Percentiles rank a stretch among this genome's conserved stretches.
Evolutionary conservation across 2,329 filamentous ascomycete genomes (phyloP).

Genomic region (Arthrobotrys sphaeroides): DNA sequence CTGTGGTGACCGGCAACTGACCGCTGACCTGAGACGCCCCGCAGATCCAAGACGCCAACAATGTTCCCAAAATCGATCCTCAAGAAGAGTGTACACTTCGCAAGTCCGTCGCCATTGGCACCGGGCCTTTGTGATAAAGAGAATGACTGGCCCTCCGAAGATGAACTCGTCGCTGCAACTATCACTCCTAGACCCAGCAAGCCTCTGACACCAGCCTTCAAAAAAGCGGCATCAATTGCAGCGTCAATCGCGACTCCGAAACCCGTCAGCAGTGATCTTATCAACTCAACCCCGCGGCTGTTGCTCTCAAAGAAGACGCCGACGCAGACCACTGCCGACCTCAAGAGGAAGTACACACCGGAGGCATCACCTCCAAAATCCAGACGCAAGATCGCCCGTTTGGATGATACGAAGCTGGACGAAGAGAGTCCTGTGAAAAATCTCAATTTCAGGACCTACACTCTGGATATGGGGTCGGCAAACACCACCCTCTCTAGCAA

Average conservation of each 20-base stretch:
- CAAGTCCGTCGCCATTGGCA: neutral
- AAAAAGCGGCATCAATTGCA: neutral
- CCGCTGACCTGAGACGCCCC: neutral
- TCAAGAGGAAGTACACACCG: constrained; percentile 37
- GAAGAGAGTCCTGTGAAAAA: constrained; percentile 1
- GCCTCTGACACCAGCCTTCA: neutral
- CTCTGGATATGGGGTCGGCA: neutral
- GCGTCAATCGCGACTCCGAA: neutral
- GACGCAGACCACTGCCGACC: no score
- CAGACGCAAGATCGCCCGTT: constrained; percentile 18
- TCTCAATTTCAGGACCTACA: neutral
- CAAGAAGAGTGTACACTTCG: constrained; percentile 47
- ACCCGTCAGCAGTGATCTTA: neutral
- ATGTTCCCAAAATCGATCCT: neutral
- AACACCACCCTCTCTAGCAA: neutral
- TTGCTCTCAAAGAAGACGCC: neutral
- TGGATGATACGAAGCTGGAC: neutral
- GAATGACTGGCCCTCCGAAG: constrained; percentile 40
- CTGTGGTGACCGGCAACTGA: no score
- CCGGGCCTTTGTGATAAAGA: constrained; percentile 24
- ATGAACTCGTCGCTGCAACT: constrained; percentile 43
- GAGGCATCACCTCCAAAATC: constrained; percentile 27
- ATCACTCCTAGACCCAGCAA: constrained; percentile 26
- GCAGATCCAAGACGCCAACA: neutral
- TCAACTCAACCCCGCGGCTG: neutral